A percentile compares a stretch with the other conserved stretches of the same genome.
Evolutionary conservation across 495 filamentous ascomycete genomes (phyloP).

Genomic region (Trichocladium antarcticum): DNA sequence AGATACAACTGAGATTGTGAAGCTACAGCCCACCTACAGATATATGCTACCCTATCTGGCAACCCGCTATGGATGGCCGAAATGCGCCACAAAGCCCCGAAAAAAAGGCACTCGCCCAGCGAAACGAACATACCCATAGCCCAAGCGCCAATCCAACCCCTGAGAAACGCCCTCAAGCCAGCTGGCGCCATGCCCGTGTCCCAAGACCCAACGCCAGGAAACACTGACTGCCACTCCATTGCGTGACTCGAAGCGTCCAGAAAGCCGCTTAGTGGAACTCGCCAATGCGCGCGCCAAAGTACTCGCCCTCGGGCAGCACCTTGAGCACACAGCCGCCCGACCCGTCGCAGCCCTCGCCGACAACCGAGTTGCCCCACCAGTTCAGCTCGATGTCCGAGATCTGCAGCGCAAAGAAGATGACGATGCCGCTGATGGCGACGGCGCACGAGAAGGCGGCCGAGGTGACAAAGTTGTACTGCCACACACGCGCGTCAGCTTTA

Average conservation of each 20-base stretch:
- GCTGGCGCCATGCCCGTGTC: too few relatives aligned
- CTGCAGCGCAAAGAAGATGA: slow-evolving; percentile 35
- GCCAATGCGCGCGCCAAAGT: slow-evolving; percentile 30
- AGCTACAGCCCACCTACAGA: too few relatives aligned
- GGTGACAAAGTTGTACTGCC: slow-evolving; percentile 34
- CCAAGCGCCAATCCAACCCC: too few relatives aligned
- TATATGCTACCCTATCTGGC: too few relatives aligned
- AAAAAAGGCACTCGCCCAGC: too few relatives aligned
- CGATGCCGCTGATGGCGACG: slow-evolving; percentile 31
- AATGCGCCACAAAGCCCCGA: too few relatives aligned
- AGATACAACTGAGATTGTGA: too few relatives aligned
- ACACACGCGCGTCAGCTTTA: neutral
- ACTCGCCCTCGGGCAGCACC: slow-evolving; percentile 23
- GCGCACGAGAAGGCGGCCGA: slow-evolving; percentile 30
- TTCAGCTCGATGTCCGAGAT: slow-evolving; percentile 24
- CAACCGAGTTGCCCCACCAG: slow-evolving; percentile 34
- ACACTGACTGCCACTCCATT: too few relatives aligned
- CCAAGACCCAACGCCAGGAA: neutral
- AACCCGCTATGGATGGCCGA: too few relatives aligned
- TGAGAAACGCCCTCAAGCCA: too few relatives aligned
- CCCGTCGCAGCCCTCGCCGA: slow-evolving; percentile 25
- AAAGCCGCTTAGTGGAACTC: slow-evolving; percentile 15
- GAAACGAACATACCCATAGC: too few relatives aligned
- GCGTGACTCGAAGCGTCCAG: too few relatives aligned
- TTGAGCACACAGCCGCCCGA: slow-evolving; percentile 16